Conservation (phyloP, 805 yeast genomes). For the Lachancea fermentati region DNA sequence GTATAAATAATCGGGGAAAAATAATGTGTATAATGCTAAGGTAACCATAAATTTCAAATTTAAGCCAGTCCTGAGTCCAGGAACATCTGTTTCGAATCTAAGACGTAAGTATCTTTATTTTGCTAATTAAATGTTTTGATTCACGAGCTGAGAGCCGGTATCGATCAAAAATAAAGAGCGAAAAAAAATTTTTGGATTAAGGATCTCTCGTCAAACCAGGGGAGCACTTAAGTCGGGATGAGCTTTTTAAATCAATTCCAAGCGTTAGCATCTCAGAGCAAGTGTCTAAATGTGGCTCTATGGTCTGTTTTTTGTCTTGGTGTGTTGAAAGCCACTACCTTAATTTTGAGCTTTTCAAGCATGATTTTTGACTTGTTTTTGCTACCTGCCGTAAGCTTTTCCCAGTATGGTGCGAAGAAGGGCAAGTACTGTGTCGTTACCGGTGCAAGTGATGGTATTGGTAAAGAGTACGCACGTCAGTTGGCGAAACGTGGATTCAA, state of each 20-base stretch:
- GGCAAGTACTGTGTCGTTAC: conserved; percentile 93
- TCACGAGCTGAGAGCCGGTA: no score
- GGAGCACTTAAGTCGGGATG: background rate
- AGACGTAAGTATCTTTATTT: no score
- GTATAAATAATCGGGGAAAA: background rate
- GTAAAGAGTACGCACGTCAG: conserved; percentile 84
- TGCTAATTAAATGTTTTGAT: no score
- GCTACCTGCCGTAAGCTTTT: conserved; percentile 52
- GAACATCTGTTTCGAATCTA: no score
- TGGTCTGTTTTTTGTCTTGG: conserved; percentile 54
- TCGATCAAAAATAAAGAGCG: background rate
- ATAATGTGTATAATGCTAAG: background rate
- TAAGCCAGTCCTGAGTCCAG: no score
- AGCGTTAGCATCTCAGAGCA: conserved; percentile 17
- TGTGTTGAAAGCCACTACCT: conserved; percentile 48
- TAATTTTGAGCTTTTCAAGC: conserved; percentile 45
- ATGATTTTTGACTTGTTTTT: conserved; percentile 58
- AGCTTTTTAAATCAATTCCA: conserved; percentile 22
- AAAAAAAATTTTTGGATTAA: no score
- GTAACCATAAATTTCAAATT: no score
- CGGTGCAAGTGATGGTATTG: conserved; percentile 97
- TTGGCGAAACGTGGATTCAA: conserved; percentile 83
- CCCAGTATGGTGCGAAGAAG: conserved; percentile 65
- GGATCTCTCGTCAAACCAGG: background rate
- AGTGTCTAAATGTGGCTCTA: conserved; percentile 23